A percentile compares a stretch with the other conserved stretches of the same genome.
Evolutionary conservation across 345 rosid genomes (phyloP).

Genomic region (Psidium guajava): DNA sequence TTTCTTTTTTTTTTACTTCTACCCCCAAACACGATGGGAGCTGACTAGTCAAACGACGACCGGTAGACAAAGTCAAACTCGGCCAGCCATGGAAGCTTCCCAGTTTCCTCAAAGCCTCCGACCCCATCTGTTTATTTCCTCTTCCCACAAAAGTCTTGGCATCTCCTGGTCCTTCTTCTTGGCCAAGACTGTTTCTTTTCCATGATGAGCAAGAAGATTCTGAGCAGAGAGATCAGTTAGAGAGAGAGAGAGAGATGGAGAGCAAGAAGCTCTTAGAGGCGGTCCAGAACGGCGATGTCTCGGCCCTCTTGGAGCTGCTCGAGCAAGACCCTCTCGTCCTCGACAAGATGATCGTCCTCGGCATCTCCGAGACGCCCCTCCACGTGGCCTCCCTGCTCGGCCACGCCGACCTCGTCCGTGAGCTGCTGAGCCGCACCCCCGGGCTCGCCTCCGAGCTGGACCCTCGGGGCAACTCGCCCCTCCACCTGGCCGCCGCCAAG

Average conservation of each 20-base stretch:
- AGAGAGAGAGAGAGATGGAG: conserved; percentile 3
- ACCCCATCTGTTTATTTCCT: not conserved
- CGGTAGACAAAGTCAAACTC: not conserved
- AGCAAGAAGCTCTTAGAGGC: conserved; percentile 6
- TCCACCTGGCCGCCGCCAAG: conserved; percentile 23
- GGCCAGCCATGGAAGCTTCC: not conserved
- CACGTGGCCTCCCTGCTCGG: conserved; percentile 11
- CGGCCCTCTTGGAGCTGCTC: conserved; percentile 1
- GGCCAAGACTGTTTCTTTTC: not conserved
- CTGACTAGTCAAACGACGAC: not conserved
- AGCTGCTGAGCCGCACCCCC: conserved; percentile 9
- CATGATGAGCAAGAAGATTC: not conserved
- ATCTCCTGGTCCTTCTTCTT: not conserved
- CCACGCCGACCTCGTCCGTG: conserved; percentile 7
- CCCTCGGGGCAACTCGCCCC: conserved; percentile 10
- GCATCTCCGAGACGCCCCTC: conserved; percentile 15
- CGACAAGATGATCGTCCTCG: conserved; percentile 9
- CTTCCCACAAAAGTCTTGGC: not conserved
- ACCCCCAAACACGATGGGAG: not conserved
- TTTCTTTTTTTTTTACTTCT: too few relatives aligned
- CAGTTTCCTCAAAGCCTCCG: not conserved
- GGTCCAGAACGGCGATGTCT: conserved; percentile 3
- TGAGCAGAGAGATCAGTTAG: not conserved
- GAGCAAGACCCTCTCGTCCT: conserved; percentile 13
- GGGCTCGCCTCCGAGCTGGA: conserved; percentile 13